These are phyloP conservation scores for Claviceps maximensis DNA, from an alignment of 2,329 filamentous ascomycete species.

Conservation along the genomic window DNA sequence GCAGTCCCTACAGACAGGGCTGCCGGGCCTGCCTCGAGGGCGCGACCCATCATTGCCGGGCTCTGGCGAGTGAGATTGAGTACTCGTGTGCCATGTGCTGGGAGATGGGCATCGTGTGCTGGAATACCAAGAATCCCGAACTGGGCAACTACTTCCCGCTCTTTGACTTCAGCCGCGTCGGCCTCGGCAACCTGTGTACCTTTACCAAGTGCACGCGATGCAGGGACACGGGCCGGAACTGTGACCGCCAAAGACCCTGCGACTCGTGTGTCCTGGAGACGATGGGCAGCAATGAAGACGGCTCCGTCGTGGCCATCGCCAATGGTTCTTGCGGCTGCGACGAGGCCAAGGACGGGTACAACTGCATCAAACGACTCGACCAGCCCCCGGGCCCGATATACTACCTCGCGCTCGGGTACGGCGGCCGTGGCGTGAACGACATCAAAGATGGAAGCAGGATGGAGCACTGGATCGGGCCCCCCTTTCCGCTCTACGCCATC, in stretches of 20 bases:
- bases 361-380: slow-evolving; percentile 9
- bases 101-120: slow-evolving; percentile 19
- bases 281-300: too few relatives aligned
- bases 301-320: too few relatives aligned
- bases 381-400: slow-evolving; percentile 17
- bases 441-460: slow-evolving; percentile 12
- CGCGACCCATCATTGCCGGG: slow-evolving; percentile 10
- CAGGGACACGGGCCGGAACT: slow-evolving; percentile 11
- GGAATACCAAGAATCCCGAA: not conserved
- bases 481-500: slow-evolving; percentile 8
- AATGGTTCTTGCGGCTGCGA: slow-evolving; percentile 6
- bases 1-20: slow-evolving; percentile 7
- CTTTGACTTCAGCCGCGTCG: slow-evolving; percentile 18
- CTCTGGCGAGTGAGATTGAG: slow-evolving; percentile 3
- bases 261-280: slow-evolving; percentile 17
- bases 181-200: slow-evolving; percentile 16
- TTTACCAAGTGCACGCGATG: slow-evolving; percentile 16
- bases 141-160: slow-evolving; percentile 10
- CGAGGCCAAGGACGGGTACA: not conserved
- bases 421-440: slow-evolving; percentile 16
- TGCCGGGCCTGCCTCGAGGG: slow-evolving; percentile 9
- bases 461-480: slow-evolving; percentile 15
- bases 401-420: slow-evolving; percentile 20
- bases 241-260: slow-evolving; percentile 25
- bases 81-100: slow-evolving; percentile 16